These are phyloP conservation scores for Zygoascus bituminiphila DNA, from an alignment of 805 yeast genomes.

Conservation along the genomic window DNA sequence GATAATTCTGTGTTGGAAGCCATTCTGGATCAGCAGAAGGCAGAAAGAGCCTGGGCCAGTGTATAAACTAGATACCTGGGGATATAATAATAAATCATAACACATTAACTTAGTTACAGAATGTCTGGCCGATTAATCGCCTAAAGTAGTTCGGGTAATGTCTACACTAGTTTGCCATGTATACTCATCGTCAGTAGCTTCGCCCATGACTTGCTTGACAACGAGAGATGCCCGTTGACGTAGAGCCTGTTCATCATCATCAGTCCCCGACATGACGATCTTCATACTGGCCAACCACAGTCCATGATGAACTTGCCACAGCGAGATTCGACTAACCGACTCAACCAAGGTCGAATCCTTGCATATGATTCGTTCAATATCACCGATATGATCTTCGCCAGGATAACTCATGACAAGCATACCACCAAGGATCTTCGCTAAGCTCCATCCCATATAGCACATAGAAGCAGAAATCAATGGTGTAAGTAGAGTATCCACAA, in stretches of 20 bases:
- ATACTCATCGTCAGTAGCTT: constrained; percentile 16
- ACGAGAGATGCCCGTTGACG: constrained; percentile 25
- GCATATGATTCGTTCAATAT: constrained; percentile 21
- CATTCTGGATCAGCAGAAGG: constrained; percentile 18
- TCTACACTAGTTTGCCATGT: constrained; percentile 32
- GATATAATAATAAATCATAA: background rate
- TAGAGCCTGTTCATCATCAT: constrained; percentile 27
- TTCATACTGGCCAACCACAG: constrained; percentile 34
- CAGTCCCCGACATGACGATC: constrained; percentile 27
- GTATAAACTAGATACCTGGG: background rate
- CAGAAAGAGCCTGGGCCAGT: constrained; percentile 16
- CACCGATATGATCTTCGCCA: constrained; percentile 29
- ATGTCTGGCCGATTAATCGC: constrained; percentile 1
- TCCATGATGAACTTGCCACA: constrained; percentile 39
- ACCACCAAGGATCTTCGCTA: constrained; percentile 34
- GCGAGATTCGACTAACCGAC: constrained; percentile 25
- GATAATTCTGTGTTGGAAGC: constrained; percentile 43
- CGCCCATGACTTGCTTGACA: constrained; percentile 21
- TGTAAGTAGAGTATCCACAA: constrained; percentile 30
- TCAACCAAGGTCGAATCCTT: constrained; percentile 22
- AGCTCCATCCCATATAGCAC: constrained; percentile 34
- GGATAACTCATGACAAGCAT: constrained; percentile 38
- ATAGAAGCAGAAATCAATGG: constrained; percentile 33
- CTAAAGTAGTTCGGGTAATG: constrained; percentile 19
- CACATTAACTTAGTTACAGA: background rate